Percentiles rank a stretch among this genome's conserved stretches.
These are phyloP conservation scores for Brassica juncea DNA, from an alignment of 345 rosid genomes.

Conservation along the genomic window DNA sequence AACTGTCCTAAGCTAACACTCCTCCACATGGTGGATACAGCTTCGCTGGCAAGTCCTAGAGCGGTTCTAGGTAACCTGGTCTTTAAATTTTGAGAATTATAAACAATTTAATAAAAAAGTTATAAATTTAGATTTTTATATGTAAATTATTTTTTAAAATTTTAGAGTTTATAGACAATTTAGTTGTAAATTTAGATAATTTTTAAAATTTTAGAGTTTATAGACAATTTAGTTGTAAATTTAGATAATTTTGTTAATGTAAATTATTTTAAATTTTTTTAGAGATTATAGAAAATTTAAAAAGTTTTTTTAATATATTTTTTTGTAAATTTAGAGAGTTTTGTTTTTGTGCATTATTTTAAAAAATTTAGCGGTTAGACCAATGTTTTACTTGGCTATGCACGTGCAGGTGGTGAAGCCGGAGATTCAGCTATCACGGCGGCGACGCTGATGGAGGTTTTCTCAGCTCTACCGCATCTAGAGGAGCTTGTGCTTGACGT, in stretches of 20 bases:
- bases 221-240: too few relatives aligned
- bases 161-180: background rate
- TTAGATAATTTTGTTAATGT: background rate
- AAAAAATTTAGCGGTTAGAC: background rate
- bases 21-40: conserved; percentile 67
- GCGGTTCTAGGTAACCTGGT: conserved; percentile 41
- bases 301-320: background rate
- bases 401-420: conserved; percentile 24
- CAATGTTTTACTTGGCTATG: background rate
- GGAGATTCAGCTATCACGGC: conserved; percentile 65
- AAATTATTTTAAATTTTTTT: background rate
- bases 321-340: background rate
- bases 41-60: conserved; percentile 49
- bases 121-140: too few relatives aligned
- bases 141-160: too few relatives aligned
- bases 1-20: conserved; percentile 64
- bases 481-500: conserved; percentile 72
- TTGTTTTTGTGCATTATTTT: background rate
- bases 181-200: too few relatives aligned
- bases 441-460: conserved; percentile 51
- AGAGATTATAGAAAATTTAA: background rate
- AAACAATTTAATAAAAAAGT: background rate
- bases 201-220: too few relatives aligned
- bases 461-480: conserved; percentile 52
- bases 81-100: background rate